Percentiles rank a stretch among this genome's conserved stretches.
Evolutionary conservation across 2,329 filamentous ascomycete species (phyloP).

Genomic region (Colletotrichum sp.): DNA sequence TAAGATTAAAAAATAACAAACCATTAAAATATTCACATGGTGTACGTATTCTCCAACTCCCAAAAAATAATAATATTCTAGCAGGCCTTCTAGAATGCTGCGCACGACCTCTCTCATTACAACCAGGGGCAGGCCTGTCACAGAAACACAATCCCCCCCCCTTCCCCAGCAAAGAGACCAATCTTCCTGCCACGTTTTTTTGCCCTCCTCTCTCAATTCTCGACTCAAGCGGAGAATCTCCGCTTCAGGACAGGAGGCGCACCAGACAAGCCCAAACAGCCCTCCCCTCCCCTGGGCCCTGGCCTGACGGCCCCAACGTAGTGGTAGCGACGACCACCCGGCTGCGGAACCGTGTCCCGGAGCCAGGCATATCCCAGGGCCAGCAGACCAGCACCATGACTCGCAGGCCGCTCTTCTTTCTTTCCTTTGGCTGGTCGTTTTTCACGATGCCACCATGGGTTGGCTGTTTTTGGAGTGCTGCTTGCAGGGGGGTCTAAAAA

Average conservation of each 20-base stretch:
- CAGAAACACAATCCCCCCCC: conserved; percentile 2
- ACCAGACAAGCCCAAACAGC: background rate
- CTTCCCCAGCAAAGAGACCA: background rate
- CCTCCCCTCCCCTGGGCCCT: background rate
- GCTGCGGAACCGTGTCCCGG: conserved; percentile 12
- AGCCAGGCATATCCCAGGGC: conserved; percentile 1
- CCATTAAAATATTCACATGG: background rate
- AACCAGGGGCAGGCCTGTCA: conserved; percentile 15
- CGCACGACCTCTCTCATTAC: conserved; percentile 11
- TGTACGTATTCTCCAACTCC: background rate
- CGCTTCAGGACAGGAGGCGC: background rate
- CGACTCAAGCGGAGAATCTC: conserved; percentile 18
- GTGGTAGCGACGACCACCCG: conserved; percentile 16
- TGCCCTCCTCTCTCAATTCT: background rate
- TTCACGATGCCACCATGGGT: background rate
- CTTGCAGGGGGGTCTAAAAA: too few relatives aligned
- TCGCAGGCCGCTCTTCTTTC: background rate
- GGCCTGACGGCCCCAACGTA: conserved; percentile 12
- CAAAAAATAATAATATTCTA: background rate
- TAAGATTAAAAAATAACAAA: background rate
- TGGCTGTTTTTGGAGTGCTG: too few relatives aligned
- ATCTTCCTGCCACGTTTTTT: conserved; percentile 19
- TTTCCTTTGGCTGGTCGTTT: background rate
- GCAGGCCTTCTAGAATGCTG: conserved; percentile 12
- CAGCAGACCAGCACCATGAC: background rate